phyloP scores from a whole-genome alignment of 169 alveolate species.

The Theileria equi region DNA sequence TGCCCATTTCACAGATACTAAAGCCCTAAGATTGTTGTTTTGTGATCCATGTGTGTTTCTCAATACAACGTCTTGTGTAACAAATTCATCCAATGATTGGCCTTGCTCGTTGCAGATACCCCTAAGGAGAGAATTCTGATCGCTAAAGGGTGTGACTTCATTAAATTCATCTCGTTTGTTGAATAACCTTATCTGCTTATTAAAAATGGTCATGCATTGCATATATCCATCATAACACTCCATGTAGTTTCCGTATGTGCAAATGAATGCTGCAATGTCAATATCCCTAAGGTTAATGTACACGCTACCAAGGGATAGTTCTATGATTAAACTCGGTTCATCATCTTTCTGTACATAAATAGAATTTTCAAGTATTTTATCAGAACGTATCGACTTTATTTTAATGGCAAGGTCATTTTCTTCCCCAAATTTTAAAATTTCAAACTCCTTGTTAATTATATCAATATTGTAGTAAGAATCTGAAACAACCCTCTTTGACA shows the following conservation, averaged over 20 bases:
- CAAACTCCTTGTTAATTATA: constrained; percentile 25
- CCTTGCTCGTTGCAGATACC: neutral
- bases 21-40: neutral
- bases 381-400: neutral
- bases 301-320: constrained; percentile 27
- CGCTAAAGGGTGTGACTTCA: too few species aligned
- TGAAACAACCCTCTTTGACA: neutral
- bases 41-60: neutral
- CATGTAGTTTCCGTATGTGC: constrained; percentile 19
- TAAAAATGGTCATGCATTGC: too few species aligned
- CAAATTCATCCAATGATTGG: neutral
- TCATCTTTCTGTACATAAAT: too few species aligned
- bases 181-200: too few species aligned
- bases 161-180: too few species aligned
- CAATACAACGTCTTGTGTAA: neutral
- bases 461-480: neutral
- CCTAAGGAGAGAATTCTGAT: too few species aligned
- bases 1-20: constrained; percentile 16
- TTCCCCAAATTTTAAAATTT: neutral
- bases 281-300: constrained; percentile 42
- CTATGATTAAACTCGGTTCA: constrained; percentile 14
- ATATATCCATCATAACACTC: too few species aligned
- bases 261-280: constrained; percentile 30
- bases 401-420: constrained; percentile 24
- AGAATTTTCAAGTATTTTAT: too few species aligned